Conservation (phyloP, 192 early-diverging fungal species). For the Dissophora globulifera region DNA sequence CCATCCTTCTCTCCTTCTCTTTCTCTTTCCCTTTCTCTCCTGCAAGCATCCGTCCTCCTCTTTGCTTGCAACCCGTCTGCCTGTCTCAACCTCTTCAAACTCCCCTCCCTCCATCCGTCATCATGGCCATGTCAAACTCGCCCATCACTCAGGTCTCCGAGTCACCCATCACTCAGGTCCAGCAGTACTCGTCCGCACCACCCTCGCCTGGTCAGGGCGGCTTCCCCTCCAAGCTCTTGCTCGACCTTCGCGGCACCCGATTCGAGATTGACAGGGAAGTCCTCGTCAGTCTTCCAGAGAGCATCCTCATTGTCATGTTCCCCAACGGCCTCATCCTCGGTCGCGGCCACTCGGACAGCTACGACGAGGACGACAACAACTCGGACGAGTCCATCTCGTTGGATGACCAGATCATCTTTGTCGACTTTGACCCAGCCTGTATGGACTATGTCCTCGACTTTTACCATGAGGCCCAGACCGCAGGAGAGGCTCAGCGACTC, state of each 20-base stretch:
- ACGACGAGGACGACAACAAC: constrained; percentile 55
- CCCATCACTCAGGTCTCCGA: constrained; percentile 55
- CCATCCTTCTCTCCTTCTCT: not conserved
- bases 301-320: constrained; percentile 71
- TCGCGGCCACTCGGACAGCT: constrained; percentile 31
- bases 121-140: constrained; percentile 30
- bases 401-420: constrained; percentile 64
- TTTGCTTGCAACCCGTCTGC: too few species aligned
- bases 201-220: constrained; percentile 36
- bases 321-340: constrained; percentile 65
- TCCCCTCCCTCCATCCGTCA: not conserved
- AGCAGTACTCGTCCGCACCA: constrained; percentile 44
- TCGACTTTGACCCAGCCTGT: constrained; percentile 66
- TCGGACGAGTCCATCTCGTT: constrained; percentile 49
- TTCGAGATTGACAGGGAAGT: constrained; percentile 68
- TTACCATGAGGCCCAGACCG: constrained; percentile 57
- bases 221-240: constrained; percentile 62
- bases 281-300: constrained; percentile 67
- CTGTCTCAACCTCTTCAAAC: not conserved
- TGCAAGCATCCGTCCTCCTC: not conserved
- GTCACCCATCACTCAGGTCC: constrained; percentile 65
- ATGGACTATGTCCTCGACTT: constrained; percentile 64
- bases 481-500: constrained; percentile 32
- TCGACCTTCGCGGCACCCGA: constrained; percentile 66
- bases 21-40: not conserved